Base-by-base conservation (phyloP, 2,329 filamentous ascomycete genomes). In the Cryphonectria carpinicola region DNA sequence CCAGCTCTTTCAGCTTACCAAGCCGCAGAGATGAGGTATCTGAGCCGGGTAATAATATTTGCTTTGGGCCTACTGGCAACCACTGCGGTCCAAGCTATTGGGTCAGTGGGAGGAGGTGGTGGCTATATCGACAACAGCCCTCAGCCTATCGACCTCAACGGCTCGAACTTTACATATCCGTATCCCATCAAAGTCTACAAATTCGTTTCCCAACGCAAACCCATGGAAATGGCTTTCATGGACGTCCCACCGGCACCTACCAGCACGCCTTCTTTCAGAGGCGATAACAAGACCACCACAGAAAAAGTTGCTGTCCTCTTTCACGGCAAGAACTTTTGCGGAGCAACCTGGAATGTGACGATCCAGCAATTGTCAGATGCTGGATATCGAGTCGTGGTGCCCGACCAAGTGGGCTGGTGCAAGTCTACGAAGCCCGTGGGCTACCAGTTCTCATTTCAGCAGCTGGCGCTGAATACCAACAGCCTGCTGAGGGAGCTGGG, bases 321-420 rank as follows among this genome's bases (percentile, higher is more conserved):
- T 22, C 86, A 88, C 75, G 86, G 86, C 73, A 87, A 86, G 77
- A 88, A 87, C 77, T 88, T 88, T 73, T 88, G 86, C 76, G 83
- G 81, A 49, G 79, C 84, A 32, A 88, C 86, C 10, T 88, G 86
- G 86, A 80, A 82, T 68, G 77, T 76, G 22, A 87, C 85, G 19
- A 83, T 84, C n/a, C 73, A 76, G 14, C 76, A 78, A 14, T 81
- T 88, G 68, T 75, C 80, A 4, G 72, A 74, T 2, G 76, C 75
- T 39, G 86, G 85, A 58, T 87, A 86, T 73, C 84, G 86, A 54
- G 84, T 88, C 66, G 82, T 88, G 66, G 78, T 85, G 2, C 84
- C 85, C 0, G 86, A 88, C 73, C 85, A 88, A 73, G 78, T 88
- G 63, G 86, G 86, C 71, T 88, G 87, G 78, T 88, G 86, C 82